These are phyloP conservation scores for Biscutella auriculata DNA, from an alignment of 441 rosid genomes.

Conservation along the genomic window DNA sequence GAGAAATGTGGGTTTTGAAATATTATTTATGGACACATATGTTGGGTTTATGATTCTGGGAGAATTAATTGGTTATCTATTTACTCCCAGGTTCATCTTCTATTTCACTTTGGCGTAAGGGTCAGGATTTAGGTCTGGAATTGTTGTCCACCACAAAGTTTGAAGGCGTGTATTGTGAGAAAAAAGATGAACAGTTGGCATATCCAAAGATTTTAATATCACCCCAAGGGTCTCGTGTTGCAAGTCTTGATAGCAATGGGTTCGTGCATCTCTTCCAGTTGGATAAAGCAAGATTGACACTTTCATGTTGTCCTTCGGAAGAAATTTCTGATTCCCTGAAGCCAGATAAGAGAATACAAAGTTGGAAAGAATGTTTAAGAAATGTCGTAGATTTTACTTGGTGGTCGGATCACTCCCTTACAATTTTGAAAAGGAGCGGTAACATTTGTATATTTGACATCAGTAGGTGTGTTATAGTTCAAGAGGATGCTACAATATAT, in stretches of 20 bases:
- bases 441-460: conserved; percentile 46
- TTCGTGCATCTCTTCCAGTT: conserved; percentile 50
- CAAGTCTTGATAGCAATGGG: conserved; percentile 64
- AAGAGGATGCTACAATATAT: conserved; percentile 45
- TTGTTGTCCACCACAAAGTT: conserved; percentile 43
- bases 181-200: conserved; percentile 36
- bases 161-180: conserved; percentile 49
- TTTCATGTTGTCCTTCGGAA: conserved; percentile 28
- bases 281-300: conserved; percentile 33
- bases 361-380: conserved; percentile 26
- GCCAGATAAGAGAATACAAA: conserved; percentile 17
- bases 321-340: conserved; percentile 26
- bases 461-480: conserved; percentile 37
- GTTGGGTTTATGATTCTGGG: not conserved
- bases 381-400: conserved; percentile 69
- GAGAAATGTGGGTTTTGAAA: not conserved
- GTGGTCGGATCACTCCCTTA: conserved; percentile 79
- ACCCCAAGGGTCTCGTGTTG: conserved; percentile 50
- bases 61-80: conserved; percentile 9
- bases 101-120: conserved; percentile 64
- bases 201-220: conserved; percentile 75
- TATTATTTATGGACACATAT: not conserved
- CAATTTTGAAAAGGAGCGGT: conserved; percentile 52
- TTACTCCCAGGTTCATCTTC: conserved; percentile 44
- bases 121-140: conserved; percentile 39